Evolutionary conservation across 2,329 filamentous ascomycete genomes (phyloP).

Genomic region (Colletotrichum shisoi): DNA sequence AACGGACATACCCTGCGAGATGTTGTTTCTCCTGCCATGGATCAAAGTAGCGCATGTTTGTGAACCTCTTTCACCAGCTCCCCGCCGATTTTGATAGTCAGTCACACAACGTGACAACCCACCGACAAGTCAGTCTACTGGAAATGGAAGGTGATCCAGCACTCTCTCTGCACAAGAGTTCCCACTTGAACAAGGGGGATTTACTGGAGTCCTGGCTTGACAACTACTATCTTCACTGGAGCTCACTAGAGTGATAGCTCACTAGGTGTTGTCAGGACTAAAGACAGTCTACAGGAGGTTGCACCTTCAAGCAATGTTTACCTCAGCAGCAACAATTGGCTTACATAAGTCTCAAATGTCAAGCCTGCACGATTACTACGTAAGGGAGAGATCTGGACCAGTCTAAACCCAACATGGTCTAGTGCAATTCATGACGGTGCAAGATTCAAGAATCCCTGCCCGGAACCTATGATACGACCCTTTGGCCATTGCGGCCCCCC

Average conservation of each 20-base stretch:
- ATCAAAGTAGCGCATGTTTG: neutral
- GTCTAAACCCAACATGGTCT: constrained; percentile 28
- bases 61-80: neutral
- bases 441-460: constrained; percentile 21
- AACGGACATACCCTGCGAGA: neutral
- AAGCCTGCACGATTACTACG: constrained; percentile 28
- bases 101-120: neutral
- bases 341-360: constrained; percentile 25
- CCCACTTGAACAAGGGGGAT: neutral
- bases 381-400: constrained; percentile 38
- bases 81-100: neutral
- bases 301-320: neutral
- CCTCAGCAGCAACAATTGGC: neutral
- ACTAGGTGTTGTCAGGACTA: neutral
- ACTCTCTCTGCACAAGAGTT: no score
- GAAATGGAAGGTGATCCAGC: neutral
- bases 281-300: neutral
- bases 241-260: neutral
- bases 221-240: neutral
- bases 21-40: neutral
- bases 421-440: constrained; percentile 28
- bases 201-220: neutral
- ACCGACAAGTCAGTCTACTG: neutral
- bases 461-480: constrained; percentile 24
- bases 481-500: constrained; percentile 12